Conservation (phyloP, 2,329 filamentous ascomycete species). For the Pyricularia grisea region DNA sequence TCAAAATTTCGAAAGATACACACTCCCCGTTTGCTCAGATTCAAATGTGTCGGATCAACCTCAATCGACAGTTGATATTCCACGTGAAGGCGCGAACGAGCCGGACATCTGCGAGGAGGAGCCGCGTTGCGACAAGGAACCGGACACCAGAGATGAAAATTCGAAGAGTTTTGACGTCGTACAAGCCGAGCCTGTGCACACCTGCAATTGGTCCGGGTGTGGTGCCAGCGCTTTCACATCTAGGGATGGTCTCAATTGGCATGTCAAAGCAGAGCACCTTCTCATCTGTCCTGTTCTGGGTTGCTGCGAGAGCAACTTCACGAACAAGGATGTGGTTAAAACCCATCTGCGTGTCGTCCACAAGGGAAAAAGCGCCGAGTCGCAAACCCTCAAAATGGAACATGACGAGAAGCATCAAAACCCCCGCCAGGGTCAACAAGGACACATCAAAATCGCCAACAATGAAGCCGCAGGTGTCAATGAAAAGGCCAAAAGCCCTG, state of each 20-base stretch:
- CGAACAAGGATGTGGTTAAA: conserved; percentile 22
- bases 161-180: conserved; percentile 8
- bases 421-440: not conserved
- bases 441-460: not conserved
- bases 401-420: not conserved
- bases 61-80: too few relatives aligned
- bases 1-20: not conserved
- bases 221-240: conserved; percentile 24
- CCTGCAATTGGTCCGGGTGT: conserved; percentile 31
- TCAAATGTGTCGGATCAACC: not conserved
- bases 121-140: not conserved
- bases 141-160: not conserved
- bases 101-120: not conserved
- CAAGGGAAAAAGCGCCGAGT: not conserved
- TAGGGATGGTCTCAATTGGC: conserved; percentile 27
- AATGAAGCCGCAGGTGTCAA: not conserved
- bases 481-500: not conserved
- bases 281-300: conserved; percentile 29
- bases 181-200: conserved; percentile 19
- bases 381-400: not conserved
- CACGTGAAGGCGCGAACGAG: not conserved
- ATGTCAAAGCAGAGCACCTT: conserved; percentile 33
- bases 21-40: not conserved
- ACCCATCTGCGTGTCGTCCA: conserved; percentile 28
- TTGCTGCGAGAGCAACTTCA: conserved; percentile 26